Evolutionary conservation across 306 rosid genomes (phyloP).

Genomic region (Citrullus mucosospermus): DNA sequence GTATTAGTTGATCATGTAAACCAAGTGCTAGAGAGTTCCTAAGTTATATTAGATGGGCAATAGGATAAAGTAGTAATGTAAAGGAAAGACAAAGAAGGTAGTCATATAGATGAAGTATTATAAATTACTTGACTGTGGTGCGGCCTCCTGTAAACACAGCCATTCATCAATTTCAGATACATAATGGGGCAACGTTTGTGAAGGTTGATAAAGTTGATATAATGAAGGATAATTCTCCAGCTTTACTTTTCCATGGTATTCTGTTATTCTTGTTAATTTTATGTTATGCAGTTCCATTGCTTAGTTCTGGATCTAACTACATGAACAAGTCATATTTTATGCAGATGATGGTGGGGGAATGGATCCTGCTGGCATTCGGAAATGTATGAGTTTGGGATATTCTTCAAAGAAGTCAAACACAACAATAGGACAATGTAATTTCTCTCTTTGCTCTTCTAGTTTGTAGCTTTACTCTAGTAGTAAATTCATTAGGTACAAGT

Average conservation of each 20-base stretch:
- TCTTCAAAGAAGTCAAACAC: constrained; percentile 85
- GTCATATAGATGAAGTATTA: not conserved
- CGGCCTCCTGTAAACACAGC: not conserved
- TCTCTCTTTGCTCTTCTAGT: not conserved
- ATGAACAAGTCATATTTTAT: constrained; percentile 10
- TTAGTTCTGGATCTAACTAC: not conserved
- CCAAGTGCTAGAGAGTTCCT: not conserved
- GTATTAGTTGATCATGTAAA: not conserved
- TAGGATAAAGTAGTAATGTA: not conserved
- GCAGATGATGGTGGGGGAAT: constrained; percentile 97
- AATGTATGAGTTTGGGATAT: constrained; percentile 96
- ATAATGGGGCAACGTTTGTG: constrained; percentile 76
- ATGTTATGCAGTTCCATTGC: constrained; percentile 9
- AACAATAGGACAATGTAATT: constrained; percentile 86
- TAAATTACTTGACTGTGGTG: not conserved
- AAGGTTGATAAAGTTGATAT: constrained; percentile 64
- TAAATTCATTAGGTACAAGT: not conserved
- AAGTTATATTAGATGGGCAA: not conserved
- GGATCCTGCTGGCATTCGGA: constrained; percentile 64
- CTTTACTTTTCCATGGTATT: constrained; percentile 65
- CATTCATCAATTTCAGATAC: constrained; percentile 34
- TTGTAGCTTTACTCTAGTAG: not conserved
- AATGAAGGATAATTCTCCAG: constrained; percentile 80
- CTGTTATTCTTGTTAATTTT: not conserved
- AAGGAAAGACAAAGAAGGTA: not conserved